Conservation (phyloP, 208 protist genomes). For the Acanthamoeba healyi region DNA sequence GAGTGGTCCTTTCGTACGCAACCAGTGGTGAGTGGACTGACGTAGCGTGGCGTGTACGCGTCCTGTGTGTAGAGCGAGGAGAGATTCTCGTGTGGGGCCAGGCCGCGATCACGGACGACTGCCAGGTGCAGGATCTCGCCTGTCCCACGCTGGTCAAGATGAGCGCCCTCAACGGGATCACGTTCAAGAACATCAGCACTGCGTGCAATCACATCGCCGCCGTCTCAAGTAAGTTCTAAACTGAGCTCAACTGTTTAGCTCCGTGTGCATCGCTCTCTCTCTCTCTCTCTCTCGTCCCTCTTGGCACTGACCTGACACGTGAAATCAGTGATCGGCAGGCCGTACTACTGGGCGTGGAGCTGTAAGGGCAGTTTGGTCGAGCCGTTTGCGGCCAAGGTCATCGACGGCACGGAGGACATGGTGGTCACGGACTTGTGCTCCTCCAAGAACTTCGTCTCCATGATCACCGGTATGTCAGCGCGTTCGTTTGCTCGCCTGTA, state of each 20-base stretch:
- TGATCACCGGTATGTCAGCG: not conserved
- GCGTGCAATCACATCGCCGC: slow-evolving; percentile 12
- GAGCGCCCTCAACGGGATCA: not conserved
- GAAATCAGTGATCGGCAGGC: not conserved
- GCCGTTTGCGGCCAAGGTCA: slow-evolving; percentile 4
- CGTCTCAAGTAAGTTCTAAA: slow-evolving; percentile 33
- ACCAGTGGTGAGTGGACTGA: not conserved
- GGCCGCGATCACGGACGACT: not conserved
- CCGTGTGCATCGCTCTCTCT: not conserved
- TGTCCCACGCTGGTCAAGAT: not conserved
- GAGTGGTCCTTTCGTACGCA: not conserved
- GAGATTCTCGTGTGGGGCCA: slow-evolving; percentile 61
- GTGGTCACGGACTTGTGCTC: slow-evolving; percentile 4
- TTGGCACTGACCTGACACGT: not conserved
- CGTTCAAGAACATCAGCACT: slow-evolving; percentile 40
- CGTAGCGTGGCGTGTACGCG: not conserved
- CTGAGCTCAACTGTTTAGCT: too few relatives aligned
- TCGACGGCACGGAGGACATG: slow-evolving; percentile 33
- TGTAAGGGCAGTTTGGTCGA: not conserved
- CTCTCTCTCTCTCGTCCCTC: not conserved
- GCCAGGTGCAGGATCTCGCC: not conserved
- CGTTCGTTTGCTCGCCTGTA: too few relatives aligned
- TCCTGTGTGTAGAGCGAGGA: not conserved
- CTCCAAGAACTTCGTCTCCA: slow-evolving; percentile 29
- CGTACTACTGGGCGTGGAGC: slow-evolving; percentile 50